A percentile compares a stretch with the other conserved stretches of the same genome.
Conservation (phyloP, 225 moss, liverwort and hornwort species). For the Ulota crispa region DNA sequence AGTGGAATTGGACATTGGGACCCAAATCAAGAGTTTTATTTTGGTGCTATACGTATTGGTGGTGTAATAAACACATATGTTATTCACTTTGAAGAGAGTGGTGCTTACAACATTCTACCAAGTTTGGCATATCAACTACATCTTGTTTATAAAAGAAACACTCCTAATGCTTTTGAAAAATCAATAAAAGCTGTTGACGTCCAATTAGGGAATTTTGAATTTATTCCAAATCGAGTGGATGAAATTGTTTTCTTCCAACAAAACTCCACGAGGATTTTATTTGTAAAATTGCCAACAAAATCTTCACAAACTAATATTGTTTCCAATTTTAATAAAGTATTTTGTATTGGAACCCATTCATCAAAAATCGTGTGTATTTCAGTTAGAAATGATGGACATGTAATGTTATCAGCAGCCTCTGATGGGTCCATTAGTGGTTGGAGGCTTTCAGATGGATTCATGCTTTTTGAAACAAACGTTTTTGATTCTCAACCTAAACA, state of each 20-base stretch:
- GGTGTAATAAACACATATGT: slow-evolving; percentile 16
- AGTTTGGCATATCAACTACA: slow-evolving; percentile 14
- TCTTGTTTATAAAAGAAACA: not conserved
- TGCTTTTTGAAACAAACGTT: slow-evolving; percentile 24
- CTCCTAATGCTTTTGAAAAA: not conserved
- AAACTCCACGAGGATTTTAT: slow-evolving; percentile 18
- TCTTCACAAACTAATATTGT: not conserved
- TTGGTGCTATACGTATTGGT: not conserved
- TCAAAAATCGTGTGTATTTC: slow-evolving; percentile 22
- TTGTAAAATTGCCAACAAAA: slow-evolving; percentile 17
- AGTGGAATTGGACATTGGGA: slow-evolving; percentile 2
- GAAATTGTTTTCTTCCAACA: slow-evolving; percentile 26
- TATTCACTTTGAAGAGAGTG: slow-evolving; percentile 10
- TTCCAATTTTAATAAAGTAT: not conserved
- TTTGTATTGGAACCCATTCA: slow-evolving; percentile 25
- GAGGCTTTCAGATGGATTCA: slow-evolving; percentile 17
- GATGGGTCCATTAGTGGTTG: slow-evolving; percentile 22
- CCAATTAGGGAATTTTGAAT: slow-evolving; percentile 12
- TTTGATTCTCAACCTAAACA: not conserved
- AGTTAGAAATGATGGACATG: not conserved
- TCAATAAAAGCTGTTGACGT: slow-evolving; percentile 10
- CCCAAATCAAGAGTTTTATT: slow-evolving; percentile 10
- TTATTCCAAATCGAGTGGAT: slow-evolving; percentile 3
- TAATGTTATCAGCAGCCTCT: not conserved
- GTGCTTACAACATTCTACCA: not conserved